Evolutionary conservation across 2,329 filamentous ascomycete genomes (phyloP).

Genomic region (Colletotrichum navitas): DNA sequence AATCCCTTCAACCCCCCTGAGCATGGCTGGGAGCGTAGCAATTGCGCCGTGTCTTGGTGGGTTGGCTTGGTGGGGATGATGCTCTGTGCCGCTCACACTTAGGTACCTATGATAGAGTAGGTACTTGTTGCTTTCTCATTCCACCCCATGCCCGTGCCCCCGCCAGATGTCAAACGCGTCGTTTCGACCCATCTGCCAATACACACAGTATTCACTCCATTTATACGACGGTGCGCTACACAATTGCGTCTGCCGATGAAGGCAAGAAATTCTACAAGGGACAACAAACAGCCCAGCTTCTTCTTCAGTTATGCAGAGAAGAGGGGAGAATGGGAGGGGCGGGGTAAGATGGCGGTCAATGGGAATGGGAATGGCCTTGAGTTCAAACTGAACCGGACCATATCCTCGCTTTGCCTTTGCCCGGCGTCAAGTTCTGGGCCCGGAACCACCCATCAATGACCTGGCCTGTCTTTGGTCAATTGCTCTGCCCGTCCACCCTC

Average conservation of each 20-base stretch:
- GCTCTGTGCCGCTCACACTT: not conserved
- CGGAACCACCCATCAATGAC: not conserved
- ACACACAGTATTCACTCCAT: not conserved
- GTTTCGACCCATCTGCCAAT: not conserved
- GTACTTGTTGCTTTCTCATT: not conserved
- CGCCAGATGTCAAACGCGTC: constrained; percentile 5
- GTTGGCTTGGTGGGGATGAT: not conserved
- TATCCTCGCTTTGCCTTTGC: constrained; percentile 4
- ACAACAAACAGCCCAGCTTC: not conserved
- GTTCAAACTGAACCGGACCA: not conserved
- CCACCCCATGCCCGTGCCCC: not conserved
- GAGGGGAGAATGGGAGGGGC: constrained; percentile 17
- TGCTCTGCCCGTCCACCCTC: not conserved
- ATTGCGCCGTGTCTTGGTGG: not conserved
- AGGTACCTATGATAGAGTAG: not conserved
- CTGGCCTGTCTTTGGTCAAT: constrained; percentile 4
- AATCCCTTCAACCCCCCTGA: not conserved
- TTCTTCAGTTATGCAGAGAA: not conserved
- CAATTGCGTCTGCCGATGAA: constrained; percentile 2
- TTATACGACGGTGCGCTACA: not conserved
- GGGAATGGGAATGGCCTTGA: not conserved
- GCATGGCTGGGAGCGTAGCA: not conserved
- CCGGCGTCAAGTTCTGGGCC: constrained; percentile 2
- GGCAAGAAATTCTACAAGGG: not conserved
- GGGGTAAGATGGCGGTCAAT: constrained; percentile 24